Base-by-base conservation (phyloP, 306 rosid species). In the Cucumis hystrix region DNA sequence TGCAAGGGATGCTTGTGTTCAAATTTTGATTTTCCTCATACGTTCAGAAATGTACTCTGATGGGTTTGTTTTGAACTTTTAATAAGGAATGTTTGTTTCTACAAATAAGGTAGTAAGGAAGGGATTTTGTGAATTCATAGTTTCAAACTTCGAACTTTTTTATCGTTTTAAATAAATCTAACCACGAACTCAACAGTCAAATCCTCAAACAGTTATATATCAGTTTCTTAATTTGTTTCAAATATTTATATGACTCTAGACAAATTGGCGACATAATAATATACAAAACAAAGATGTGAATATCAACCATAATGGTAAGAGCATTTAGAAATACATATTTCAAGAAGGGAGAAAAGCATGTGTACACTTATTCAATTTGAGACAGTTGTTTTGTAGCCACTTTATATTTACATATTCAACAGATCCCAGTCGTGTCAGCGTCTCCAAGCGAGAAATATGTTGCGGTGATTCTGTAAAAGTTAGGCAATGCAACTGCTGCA, bases 1-100 rank as follows among this genome's bases (percentile, higher is more conserved):
- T 70, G 58, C 75, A 70, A 70, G 41, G 37, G 58, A 47, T 70
- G 59, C 59, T 47, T 70, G 75, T 47, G 58, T 70, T 70, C 59
- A 7, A 70, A 45, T 70, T 13, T 45, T 21, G 14, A 39, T 70
- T 70, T 41, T 47, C 58, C 37, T 70, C 8, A 23, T 45, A 47
- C 25, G 39, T 69, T 69, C 57, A 69, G 9, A 71, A 8, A 14
- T 49, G 60, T 71, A 71, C 18, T 71, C 41, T 43, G 4, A 17
- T 23, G 23, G 30, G 37, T 47, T 23, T 69, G 45, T 20, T 30
- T 69, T 69, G 8, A 71, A 71, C 76, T 15, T 49, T 71, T 49
- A 25, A 47, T 28, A 51, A 51, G 20, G 21, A 70, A 45, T 51
- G 23, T 72, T 72, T 72, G 41, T 72, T 25, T 28, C 25, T 72